Evolutionary conservation across 306 rosid genomes (phyloP).

Genomic region (Canavalia ensiformis): DNA sequence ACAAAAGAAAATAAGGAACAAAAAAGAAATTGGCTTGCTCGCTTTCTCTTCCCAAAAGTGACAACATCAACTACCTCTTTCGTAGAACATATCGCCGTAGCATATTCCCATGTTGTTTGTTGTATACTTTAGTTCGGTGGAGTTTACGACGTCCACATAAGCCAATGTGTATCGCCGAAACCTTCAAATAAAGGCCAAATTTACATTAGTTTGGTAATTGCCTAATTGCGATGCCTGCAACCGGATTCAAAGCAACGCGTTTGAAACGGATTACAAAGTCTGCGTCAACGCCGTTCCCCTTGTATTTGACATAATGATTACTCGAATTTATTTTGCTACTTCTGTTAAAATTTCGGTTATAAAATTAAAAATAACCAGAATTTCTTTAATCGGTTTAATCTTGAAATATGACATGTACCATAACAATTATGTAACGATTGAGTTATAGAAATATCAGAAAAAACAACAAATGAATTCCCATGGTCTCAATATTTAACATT

Average conservation of each 20-base stretch:
- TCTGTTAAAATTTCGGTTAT: background rate
- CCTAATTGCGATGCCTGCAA: background rate
- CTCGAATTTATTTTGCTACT: background rate
- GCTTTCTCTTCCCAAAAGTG: background rate
- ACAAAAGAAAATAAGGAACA: no score
- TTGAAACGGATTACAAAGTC: background rate
- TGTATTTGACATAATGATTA: background rate
- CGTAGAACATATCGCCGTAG: background rate
- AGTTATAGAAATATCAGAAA: background rate
- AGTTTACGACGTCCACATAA: constrained; percentile 23
- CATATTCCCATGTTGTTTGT: background rate
- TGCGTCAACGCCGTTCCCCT: background rate
- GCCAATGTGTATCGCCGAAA: background rate
- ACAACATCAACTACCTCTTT: constrained; percentile 10
- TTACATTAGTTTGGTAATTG: background rate
- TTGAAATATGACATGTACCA: background rate
- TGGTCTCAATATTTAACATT: background rate
- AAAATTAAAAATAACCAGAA: background rate
- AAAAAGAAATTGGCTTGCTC: background rate
- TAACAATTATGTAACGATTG: background rate
- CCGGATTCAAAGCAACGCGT: background rate
- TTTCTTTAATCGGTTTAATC: background rate
- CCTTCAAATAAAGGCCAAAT: background rate
- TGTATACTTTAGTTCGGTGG: constrained; percentile 21
- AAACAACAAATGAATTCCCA: background rate